phyloP scores from a whole-genome alignment of 768 basidiomycete species.

The Galerina marginata region DNA sequence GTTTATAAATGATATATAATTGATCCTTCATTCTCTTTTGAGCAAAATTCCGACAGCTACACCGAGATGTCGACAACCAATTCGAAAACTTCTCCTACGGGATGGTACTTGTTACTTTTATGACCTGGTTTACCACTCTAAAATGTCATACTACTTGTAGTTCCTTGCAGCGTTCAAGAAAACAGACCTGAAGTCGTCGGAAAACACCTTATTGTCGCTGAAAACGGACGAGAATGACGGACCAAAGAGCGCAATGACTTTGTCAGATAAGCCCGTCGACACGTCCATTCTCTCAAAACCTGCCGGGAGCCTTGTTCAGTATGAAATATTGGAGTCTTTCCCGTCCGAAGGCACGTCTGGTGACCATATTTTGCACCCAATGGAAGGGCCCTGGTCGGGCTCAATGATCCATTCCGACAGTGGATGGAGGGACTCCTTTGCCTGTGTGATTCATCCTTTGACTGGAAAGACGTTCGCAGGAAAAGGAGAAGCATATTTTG shows the following conservation, averaged over 20 bases:
- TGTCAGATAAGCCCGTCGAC: background rate
- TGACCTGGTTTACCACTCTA: background rate
- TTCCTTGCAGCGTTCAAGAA: constrained; percentile 11
- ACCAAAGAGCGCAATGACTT: background rate
- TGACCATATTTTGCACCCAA: background rate
- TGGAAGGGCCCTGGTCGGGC: constrained; percentile 7
- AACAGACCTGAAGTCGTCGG: constrained; percentile 1
- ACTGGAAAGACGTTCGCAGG: constrained; percentile 2
- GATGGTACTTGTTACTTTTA: background rate
- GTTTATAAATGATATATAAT: background rate
- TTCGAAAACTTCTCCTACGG: constrained; percentile 11
- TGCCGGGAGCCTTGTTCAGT: constrained; percentile 2
- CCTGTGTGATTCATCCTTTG: constrained; percentile 7
- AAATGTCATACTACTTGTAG: background rate
- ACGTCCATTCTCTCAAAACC: constrained; percentile 10
- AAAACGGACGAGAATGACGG: background rate
- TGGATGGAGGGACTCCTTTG: background rate
- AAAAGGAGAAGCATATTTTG: constrained; percentile 5
- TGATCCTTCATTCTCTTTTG: background rate
- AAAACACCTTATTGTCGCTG: constrained; percentile 5
- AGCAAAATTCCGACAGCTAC: constrained; percentile 12
- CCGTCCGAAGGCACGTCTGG: background rate
- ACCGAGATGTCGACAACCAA: constrained; percentile 6
- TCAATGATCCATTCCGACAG: background rate
- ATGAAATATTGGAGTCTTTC: background rate